These are phyloP conservation scores for Pseudocohnilembus persalinus DNA, from an alignment of 169 alveolate species.

Conservation along the genomic window DNA sequence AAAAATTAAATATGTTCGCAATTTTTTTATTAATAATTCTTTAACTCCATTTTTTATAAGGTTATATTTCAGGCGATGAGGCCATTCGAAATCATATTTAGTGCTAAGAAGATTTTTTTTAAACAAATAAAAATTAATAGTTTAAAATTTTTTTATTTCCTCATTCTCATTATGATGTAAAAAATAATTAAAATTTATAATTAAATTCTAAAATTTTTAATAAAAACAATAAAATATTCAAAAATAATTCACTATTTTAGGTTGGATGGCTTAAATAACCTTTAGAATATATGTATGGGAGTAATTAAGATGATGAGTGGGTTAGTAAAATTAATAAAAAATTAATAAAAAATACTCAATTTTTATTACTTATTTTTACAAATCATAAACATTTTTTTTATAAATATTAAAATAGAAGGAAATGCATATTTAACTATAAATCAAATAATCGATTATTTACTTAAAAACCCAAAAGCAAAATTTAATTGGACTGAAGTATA, in stretches of 20 bases:
- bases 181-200: too few relatives aligned
- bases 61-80: too few relatives aligned
- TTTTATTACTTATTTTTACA: too few relatives aligned
- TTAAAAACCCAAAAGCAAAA: background rate
- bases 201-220: too few relatives aligned
- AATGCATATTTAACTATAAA: background rate
- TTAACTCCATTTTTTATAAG: too few relatives aligned
- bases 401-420: too few relatives aligned
- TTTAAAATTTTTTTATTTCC: background rate
- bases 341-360: too few relatives aligned
- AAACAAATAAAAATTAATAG: too few relatives aligned
- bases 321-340: background rate
- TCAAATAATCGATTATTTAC: too few relatives aligned
- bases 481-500: background rate
- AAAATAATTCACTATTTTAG: background rate
- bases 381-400: too few relatives aligned
- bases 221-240: background rate
- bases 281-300: background rate
- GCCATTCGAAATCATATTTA: background rate
- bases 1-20: too few relatives aligned
- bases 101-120: background rate
- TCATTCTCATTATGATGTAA: background rate
- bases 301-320: background rate
- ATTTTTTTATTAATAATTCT: too few relatives aligned
- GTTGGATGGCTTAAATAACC: background rate